phyloP scores from a whole-genome alignment of 1,284 basidiomycete genomes.

The Ceraceosorus guamensis region DNA sequence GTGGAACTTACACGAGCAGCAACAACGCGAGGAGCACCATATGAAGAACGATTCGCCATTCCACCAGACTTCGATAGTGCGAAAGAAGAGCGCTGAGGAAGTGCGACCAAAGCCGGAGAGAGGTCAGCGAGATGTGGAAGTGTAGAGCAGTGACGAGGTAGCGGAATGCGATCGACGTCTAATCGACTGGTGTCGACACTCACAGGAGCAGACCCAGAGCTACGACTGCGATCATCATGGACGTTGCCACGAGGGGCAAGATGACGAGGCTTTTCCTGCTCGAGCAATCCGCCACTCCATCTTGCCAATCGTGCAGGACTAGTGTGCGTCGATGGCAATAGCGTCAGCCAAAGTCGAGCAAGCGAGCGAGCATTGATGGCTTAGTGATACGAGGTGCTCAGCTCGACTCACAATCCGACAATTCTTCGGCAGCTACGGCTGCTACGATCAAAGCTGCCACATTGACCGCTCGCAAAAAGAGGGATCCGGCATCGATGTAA shows the following conservation, averaged over 20 bases:
- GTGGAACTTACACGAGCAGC: too few species aligned
- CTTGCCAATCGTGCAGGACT: conserved; percentile 4
- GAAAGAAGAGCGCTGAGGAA: too few species aligned
- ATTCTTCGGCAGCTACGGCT: not conserved
- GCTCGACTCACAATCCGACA: conserved; percentile 3
- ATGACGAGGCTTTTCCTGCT: not conserved
- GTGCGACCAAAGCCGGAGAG: too few species aligned
- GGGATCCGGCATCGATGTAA: conserved; percentile 1
- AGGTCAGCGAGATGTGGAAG: too few species aligned
- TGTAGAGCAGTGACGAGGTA: too few species aligned
- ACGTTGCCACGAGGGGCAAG: conserved; percentile 3
- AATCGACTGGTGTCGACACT: too few species aligned
- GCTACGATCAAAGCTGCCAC: conserved; percentile 1
- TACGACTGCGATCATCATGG: conserved; percentile 2
- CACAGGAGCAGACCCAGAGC: not conserved
- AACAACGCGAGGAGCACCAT: too few species aligned
- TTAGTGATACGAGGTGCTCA: too few species aligned
- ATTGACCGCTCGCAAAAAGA: conserved; percentile 1
- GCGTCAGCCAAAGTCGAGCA: not conserved
- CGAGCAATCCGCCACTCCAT: not conserved
- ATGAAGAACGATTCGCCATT: too few species aligned
- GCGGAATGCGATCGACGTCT: too few species aligned
- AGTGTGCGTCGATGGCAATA: not conserved
- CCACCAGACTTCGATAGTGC: too few species aligned
- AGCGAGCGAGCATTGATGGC: not conserved